Conservation (phyloP, 805 yeast species). For the Yarrowia keelungensis region DNA sequence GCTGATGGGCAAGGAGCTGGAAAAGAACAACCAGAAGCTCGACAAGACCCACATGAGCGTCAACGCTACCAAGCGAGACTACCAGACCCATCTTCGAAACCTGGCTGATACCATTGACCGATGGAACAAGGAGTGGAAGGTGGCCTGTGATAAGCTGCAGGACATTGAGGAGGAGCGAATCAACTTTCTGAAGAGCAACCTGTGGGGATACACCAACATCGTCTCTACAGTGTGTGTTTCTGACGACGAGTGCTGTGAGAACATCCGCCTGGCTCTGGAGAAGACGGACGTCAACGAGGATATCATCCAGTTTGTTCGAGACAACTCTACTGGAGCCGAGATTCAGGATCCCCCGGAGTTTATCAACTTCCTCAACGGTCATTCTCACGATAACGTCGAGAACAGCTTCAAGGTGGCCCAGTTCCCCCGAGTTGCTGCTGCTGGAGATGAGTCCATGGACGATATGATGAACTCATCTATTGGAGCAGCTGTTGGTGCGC, state of each 20-base stretch:
- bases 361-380: constrained; percentile 63
- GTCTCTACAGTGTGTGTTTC: constrained; percentile 78
- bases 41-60: constrained; percentile 57
- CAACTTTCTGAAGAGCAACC: constrained; percentile 68
- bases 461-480: constrained; percentile 36
- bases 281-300: constrained; percentile 69
- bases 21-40: constrained; percentile 63
- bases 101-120: constrained; percentile 64
- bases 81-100: constrained; percentile 60
- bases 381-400: constrained; percentile 48
- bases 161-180: constrained; percentile 74
- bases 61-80: constrained; percentile 59
- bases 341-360: constrained; percentile 67
- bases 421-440: constrained; percentile 45
- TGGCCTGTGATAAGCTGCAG: constrained; percentile 67
- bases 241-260: constrained; percentile 79
- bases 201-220: constrained; percentile 81
- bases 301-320: constrained; percentile 59
- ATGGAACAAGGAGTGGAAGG: constrained; percentile 77
- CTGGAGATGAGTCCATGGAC: constrained; percentile 37
- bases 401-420: constrained; percentile 49
- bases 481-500: constrained; percentile 39
- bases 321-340: constrained; percentile 69
- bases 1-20: constrained; percentile 76
- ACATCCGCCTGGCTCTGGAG: constrained; percentile 70